Conservation (phyloP, 2,329 filamentous ascomycete genomes). For the Neophaeococcomyces aloes region DNA sequence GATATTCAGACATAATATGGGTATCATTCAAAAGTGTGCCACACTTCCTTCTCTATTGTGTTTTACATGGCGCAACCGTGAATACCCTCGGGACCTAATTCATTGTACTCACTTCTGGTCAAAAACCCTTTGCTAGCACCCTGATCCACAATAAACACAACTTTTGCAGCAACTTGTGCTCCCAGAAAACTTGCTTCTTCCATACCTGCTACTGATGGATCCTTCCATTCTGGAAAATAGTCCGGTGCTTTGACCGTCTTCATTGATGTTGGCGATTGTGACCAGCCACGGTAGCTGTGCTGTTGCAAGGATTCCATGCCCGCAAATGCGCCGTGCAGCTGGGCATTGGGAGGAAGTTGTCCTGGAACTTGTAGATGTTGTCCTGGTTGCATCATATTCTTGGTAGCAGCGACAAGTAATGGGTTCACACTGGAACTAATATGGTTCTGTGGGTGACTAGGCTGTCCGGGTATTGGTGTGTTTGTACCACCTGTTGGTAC, state of each 20-base stretch:
- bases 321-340: conserved; percentile 17
- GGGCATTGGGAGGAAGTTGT: conserved; percentile 24
- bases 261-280: conserved; percentile 73
- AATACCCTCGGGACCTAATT: conserved; percentile 53
- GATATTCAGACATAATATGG: neutral
- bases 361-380: conserved; percentile 30
- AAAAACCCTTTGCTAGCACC: conserved; percentile 59
- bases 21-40: neutral
- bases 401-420: conserved; percentile 77
- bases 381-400: conserved; percentile 30
- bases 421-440: conserved; percentile 64
- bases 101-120: conserved; percentile 58
- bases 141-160: conserved; percentile 59
- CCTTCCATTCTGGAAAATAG: conserved; percentile 87
- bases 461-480: conserved; percentile 50
- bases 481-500: conserved; percentile 85
- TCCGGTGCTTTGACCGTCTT: conserved; percentile 67
- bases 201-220: conserved; percentile 47
- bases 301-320: conserved; percentile 29
- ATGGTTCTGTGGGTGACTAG: conserved; percentile 43
- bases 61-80: conserved; percentile 43
- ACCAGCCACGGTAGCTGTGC: conserved; percentile 51
- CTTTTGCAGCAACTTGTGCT: conserved; percentile 72
- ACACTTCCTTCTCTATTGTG: neutral
- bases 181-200: conserved; percentile 83